phyloP scores from a whole-genome alignment of 148 eudicot species.

The Diospyros lotus region DNA sequence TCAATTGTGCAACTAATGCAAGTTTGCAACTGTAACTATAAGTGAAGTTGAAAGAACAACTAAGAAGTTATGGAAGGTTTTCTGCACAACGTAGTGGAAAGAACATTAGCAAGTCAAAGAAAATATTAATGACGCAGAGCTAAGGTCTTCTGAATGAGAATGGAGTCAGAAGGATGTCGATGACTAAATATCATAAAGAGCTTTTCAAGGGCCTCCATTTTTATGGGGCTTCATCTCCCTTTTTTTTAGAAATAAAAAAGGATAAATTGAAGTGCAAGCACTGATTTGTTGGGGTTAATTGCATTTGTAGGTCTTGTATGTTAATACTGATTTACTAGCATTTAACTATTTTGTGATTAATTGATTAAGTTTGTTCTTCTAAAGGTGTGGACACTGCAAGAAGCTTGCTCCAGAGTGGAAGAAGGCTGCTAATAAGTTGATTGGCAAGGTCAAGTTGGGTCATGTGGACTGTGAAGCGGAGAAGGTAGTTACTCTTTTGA shows the following conservation, averaged over 20 bases:
- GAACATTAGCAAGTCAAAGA: neutral
- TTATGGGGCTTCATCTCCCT: neutral
- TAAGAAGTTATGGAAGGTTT: neutral
- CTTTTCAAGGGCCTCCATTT: neutral
- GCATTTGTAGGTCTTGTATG: neutral
- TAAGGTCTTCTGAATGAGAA: neutral
- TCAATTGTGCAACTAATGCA: neutral
- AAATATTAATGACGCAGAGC: neutral
- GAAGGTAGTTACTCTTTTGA: conserved; percentile 46
- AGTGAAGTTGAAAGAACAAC: neutral
- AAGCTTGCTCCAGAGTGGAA: conserved; percentile 99
- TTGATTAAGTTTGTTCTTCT: neutral
- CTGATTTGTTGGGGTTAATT: neutral
- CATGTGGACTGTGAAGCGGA: conserved; percentile 93
- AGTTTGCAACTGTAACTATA: neutral
- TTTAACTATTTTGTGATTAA: neutral
- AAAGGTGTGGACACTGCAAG: conserved; percentile 98
- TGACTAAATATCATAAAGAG: neutral
- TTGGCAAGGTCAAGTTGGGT: conserved; percentile 92
- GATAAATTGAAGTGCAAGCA: neutral
- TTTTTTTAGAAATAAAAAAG: neutral
- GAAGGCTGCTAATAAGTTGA: conserved; percentile 79
- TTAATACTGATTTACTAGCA: neutral
- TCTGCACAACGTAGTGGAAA: neutral
- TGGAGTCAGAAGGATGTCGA: neutral